Percentiles rank a stretch among this genome's conserved stretches.
Conservation (phyloP, 306 rosid genomes). For the Castanea crenata region DNA sequence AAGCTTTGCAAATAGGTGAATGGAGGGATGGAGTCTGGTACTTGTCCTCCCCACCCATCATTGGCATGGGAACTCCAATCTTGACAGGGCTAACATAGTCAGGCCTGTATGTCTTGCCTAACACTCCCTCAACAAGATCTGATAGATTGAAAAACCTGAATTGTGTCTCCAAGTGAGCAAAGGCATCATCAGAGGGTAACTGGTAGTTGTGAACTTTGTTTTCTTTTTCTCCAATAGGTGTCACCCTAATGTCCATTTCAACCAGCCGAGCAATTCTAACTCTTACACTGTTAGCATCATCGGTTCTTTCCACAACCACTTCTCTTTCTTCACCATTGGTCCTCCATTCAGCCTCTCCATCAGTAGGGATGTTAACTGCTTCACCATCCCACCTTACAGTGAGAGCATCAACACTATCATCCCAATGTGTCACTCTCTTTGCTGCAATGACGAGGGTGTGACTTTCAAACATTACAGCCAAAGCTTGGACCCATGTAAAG, state of each 20-base stretch:
- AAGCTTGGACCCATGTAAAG: slow-evolving; percentile 83
- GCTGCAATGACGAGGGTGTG: slow-evolving; percentile 73
- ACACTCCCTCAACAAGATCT: slow-evolving; percentile 63
- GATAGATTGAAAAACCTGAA: slow-evolving; percentile 51
- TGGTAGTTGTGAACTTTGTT: slow-evolving; percentile 73
- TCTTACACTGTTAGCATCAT: slow-evolving; percentile 53
- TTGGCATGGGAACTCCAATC: slow-evolving; percentile 72
- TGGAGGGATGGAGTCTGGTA: slow-evolving; percentile 50
- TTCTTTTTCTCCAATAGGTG: slow-evolving; percentile 62
- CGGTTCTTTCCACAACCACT: slow-evolving; percentile 69
- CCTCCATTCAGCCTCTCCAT: slow-evolving; percentile 68
- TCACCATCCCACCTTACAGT: slow-evolving; percentile 60
- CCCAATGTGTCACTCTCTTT: slow-evolving; percentile 59
- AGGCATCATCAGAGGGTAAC: slow-evolving; percentile 54
- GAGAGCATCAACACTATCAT: slow-evolving; percentile 55
- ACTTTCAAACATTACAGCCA: slow-evolving; percentile 56
- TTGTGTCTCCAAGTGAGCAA: slow-evolving; percentile 74
- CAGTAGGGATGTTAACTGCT: slow-evolving; percentile 31
- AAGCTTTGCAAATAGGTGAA: slow-evolving; percentile 49
- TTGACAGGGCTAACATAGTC: slow-evolving; percentile 68
- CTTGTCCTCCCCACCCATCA: slow-evolving; percentile 76
- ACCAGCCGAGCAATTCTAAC: slow-evolving; percentile 52
- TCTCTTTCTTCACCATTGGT: slow-evolving; percentile 39
- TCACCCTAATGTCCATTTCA: slow-evolving; percentile 59
- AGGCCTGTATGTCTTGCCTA: slow-evolving; percentile 73